Conservation (phyloP, 495 filamentous ascomycete genomes). For the Trichoderma orchidacearum region DNA sequence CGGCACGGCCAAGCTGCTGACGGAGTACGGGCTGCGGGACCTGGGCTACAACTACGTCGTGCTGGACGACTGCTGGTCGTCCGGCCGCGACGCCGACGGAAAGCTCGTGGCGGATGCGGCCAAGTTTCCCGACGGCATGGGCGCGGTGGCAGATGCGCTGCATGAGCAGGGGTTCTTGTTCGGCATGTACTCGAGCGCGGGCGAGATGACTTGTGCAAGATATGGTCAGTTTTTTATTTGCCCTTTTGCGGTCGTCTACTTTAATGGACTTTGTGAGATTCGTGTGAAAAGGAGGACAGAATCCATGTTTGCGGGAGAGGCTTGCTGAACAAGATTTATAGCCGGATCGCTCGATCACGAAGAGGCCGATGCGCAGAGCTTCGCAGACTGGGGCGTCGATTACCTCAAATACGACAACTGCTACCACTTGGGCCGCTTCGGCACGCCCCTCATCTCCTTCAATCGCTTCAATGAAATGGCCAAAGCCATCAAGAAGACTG, state of each 20-base stretch:
- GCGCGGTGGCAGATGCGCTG: conserved; percentile 34
- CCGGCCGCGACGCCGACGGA: conserved; percentile 19
- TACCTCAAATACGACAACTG: conserved; percentile 24
- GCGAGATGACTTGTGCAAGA: conserved; percentile 41
- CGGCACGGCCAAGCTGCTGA: conserved; percentile 28
- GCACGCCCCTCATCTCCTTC: conserved; percentile 1
- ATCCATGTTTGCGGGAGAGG: too few species aligned
- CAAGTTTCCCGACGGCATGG: conserved; percentile 46
- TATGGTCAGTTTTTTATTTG: conserved; percentile 24
- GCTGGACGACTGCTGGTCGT: conserved; percentile 42
- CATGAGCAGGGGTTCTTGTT: conserved; percentile 43
- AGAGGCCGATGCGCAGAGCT: conserved; percentile 18
- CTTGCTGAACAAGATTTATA: neutral
- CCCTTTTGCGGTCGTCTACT: neutral
- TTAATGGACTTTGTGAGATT: too few species aligned
- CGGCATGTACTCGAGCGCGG: conserved; percentile 48
- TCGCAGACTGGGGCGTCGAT: conserved; percentile 20
- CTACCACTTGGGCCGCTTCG: conserved; percentile 1
- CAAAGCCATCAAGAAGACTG: conserved; percentile 39
- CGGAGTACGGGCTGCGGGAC: conserved; percentile 34
- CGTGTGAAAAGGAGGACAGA: too few species aligned
- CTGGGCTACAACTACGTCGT: conserved; percentile 43
- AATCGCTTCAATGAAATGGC: conserved; percentile 42
- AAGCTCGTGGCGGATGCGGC: conserved; percentile 35
- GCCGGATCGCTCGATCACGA: conserved; percentile 18